A percentile compares a stretch with the other conserved stretches of the same genome.
Conservation (phyloP, 2,329 filamentous ascomycete genomes). For the Venturia pyrina region DNA sequence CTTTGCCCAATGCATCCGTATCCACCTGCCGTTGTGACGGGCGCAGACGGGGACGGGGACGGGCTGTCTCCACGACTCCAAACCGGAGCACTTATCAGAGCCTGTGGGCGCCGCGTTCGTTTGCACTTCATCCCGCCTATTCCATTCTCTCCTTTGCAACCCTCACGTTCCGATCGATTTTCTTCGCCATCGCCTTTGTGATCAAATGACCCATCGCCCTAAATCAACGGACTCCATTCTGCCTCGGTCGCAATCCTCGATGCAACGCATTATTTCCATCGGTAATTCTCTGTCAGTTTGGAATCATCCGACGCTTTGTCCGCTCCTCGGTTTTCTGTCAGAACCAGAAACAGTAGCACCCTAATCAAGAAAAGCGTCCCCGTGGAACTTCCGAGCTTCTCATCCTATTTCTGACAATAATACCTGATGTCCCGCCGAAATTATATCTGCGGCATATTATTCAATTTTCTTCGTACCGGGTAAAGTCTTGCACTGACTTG, state of each 20-base stretch:
- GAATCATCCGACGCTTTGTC: background rate
- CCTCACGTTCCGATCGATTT: background rate
- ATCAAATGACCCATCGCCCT: background rate
- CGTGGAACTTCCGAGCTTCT: background rate
- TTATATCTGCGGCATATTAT: background rate
- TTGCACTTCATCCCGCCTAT: background rate
- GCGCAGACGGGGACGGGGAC: background rate
- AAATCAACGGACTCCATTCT: background rate
- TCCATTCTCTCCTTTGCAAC: background rate
- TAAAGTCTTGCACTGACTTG: background rate
- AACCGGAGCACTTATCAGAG: background rate
- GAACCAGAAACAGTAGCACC: background rate
- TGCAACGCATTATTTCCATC: background rate
- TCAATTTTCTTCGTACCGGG: background rate
- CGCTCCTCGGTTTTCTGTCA: background rate
- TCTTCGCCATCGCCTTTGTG: background rate
- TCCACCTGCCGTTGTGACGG: background rate
- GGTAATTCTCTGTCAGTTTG: background rate
- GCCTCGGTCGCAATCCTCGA: background rate
- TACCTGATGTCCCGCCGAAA: background rate
- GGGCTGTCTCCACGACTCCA: background rate
- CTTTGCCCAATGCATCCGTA: conserved; percentile 2
- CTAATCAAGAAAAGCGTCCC: background rate
- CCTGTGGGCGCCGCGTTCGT: background rate
- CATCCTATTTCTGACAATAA: background rate